Percentiles rank a stretch among this genome's conserved stretches.
Conservation (phyloP, 176 grass and related monocot species). For the Stipa capillata region DNA sequence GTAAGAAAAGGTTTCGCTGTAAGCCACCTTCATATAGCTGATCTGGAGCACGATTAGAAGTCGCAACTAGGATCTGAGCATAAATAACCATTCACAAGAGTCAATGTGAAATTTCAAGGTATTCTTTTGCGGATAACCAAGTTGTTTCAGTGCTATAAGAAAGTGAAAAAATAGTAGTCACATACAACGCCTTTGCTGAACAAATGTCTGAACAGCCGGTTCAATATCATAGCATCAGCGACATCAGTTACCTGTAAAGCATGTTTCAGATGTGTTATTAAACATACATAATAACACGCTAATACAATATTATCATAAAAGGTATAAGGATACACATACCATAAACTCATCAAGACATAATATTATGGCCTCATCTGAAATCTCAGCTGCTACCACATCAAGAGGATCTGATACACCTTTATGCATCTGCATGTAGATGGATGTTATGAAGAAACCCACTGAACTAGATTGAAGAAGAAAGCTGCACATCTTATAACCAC, state of each 20-base stretch:
- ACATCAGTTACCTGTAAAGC: slow-evolving; percentile 82
- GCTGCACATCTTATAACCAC: neutral
- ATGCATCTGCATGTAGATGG: slow-evolving; percentile 64
- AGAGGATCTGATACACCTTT: slow-evolving; percentile 95
- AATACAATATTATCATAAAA: neutral
- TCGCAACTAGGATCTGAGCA: slow-evolving; percentile 77
- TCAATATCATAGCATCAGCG: slow-evolving; percentile 91
- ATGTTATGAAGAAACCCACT: neutral
- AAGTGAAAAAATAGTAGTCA: slow-evolving; percentile 28
- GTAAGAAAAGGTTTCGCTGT: slow-evolving; percentile 60
- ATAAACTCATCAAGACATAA: slow-evolving; percentile 98
- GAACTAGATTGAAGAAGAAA: neutral
- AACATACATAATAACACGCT: neutral
- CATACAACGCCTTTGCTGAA: slow-evolving; percentile 90
- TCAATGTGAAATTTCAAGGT: neutral
- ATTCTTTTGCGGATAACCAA: neutral
- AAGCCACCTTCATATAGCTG: slow-evolving; percentile 71
- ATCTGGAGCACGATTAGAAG: slow-evolving; percentile 79
- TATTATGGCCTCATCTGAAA: slow-evolving; percentile 88
- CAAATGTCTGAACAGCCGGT: slow-evolving; percentile 78
- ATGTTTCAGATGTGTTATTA: neutral
- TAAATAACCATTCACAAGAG: slow-evolving; percentile 11
- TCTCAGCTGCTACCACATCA: slow-evolving; percentile 91
- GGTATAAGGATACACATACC: slow-evolving; percentile 36
- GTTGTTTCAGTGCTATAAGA: neutral